Conservation (phyloP, 225 moss, liverwort and hornwort species). For the Marchantia polymorpha region DNA sequence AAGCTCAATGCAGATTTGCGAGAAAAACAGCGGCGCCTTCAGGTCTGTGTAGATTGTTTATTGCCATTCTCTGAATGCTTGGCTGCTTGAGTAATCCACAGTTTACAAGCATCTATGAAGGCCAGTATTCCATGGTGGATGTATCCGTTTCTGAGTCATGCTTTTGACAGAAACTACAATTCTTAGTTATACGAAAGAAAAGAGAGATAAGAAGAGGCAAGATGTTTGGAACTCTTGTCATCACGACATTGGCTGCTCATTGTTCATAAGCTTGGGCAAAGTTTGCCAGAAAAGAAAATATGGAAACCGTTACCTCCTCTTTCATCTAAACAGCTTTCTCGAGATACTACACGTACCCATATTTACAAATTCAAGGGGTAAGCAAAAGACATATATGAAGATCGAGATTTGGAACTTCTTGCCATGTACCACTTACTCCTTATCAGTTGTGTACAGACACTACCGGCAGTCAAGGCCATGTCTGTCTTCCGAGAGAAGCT, state of each 20-base stretch:
- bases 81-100: neutral
- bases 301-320: no score
- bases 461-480: conserved; percentile 71
- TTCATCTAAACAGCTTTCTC: neutral
- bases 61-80: neutral
- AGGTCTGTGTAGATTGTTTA: conserved; percentile 43
- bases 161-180: no score
- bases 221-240: neutral
- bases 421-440: neutral
- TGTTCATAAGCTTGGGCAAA: no score
- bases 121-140: neutral
- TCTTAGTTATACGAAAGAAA: no score
- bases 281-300: no score
- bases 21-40: conserved; percentile 66
- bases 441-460: conserved; percentile 44
- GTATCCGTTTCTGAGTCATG: neutral
- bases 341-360: neutral
- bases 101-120: neutral
- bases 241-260: no score
- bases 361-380: no score
- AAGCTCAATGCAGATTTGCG: conserved; percentile 61
- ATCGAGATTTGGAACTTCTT: neutral
- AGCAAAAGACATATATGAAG: no score
- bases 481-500: conserved; percentile 76
- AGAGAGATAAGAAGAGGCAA: neutral